A percentile compares a stretch with the other conserved stretches of the same genome.
These are phyloP conservation scores for Tremella fuciformis DNA, from an alignment of 768 basidiomycete species.

Conservation along the genomic window DNA sequence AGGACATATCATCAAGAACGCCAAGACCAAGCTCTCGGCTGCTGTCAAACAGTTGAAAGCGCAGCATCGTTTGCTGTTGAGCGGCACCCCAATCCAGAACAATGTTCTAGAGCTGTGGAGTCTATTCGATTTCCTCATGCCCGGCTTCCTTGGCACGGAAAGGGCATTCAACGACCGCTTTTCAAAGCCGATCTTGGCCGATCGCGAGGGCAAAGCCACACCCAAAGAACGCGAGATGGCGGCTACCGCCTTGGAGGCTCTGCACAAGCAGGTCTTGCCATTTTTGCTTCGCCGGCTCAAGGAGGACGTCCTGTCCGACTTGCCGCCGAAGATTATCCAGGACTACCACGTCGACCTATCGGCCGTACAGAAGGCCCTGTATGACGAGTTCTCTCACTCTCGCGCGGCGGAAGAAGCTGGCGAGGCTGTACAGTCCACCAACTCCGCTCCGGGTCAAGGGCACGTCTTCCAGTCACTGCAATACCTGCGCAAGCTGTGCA, in stretches of 20 bases:
- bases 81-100: slow-evolving; percentile 98
- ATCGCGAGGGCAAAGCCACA: slow-evolving; percentile 80
- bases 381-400: slow-evolving; percentile 87
- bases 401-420: slow-evolving; percentile 66
- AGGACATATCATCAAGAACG: slow-evolving; percentile 98
- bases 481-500: slow-evolving; percentile 94
- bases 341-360: slow-evolving; percentile 99
- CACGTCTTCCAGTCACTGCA: slow-evolving; percentile 97
- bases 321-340: slow-evolving; percentile 99
- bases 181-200: slow-evolving; percentile 90
- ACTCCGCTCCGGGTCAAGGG: slow-evolving; percentile 51
- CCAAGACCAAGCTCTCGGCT: slow-evolving; percentile 94
- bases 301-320: slow-evolving; percentile 90
- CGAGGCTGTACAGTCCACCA: slow-evolving; percentile 60
- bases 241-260: slow-evolving; percentile 84
- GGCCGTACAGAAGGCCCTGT: slow-evolving; percentile 85
- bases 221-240: slow-evolving; percentile 92
- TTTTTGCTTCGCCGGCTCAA: slow-evolving; percentile 94
- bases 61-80: slow-evolving; percentile 88
- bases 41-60: slow-evolving; percentile 88
- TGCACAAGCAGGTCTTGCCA: slow-evolving; percentile 98
- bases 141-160: slow-evolving; percentile 96
- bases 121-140: slow-evolving; percentile 98
- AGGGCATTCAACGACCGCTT: slow-evolving; percentile 91
- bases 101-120: slow-evolving; percentile 98